Percentiles rank a stretch among this genome's conserved stretches.
Conservation (phyloP, 2,329 filamentous ascomycete species). For the Pseudogymnoascus sp. region DNA sequence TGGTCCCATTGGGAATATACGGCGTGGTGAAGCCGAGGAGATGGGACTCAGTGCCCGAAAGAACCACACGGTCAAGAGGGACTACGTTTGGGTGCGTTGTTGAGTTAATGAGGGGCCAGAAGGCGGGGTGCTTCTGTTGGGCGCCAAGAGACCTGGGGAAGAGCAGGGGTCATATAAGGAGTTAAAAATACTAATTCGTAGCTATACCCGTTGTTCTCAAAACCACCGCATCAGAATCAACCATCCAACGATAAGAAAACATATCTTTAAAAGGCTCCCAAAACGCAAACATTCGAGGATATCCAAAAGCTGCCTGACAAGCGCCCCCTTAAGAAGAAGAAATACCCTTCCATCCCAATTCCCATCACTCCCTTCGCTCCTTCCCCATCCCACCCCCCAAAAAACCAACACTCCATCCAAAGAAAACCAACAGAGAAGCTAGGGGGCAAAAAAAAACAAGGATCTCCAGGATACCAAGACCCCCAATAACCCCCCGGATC, state of each 20-base stretch:
- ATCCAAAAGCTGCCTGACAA: neutral
- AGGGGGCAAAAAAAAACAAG: neutral
- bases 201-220: neutral
- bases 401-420: neutral
- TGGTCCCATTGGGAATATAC: constrained; percentile 29
- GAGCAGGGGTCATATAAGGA: neutral
- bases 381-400: neutral
- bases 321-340: too few relatives aligned
- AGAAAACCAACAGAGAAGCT: neutral
- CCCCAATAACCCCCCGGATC: neutral
- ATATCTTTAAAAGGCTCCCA: too few relatives aligned
- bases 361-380: neutral
- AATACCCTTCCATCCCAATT: neutral
- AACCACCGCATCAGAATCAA: neutral
- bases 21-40: constrained; percentile 32
- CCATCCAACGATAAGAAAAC: neutral
- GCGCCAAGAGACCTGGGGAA: neutral
- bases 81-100: constrained; percentile 30
- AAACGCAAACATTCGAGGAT: too few relatives aligned
- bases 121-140: neutral
- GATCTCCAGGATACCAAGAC: too few relatives aligned
- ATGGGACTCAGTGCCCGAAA: constrained; percentile 27
- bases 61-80: constrained; percentile 28
- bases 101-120: too few relatives aligned
- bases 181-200: neutral